Conservation (phyloP, 139 green algal genomes). For the Coelastrella sp. region DNA sequence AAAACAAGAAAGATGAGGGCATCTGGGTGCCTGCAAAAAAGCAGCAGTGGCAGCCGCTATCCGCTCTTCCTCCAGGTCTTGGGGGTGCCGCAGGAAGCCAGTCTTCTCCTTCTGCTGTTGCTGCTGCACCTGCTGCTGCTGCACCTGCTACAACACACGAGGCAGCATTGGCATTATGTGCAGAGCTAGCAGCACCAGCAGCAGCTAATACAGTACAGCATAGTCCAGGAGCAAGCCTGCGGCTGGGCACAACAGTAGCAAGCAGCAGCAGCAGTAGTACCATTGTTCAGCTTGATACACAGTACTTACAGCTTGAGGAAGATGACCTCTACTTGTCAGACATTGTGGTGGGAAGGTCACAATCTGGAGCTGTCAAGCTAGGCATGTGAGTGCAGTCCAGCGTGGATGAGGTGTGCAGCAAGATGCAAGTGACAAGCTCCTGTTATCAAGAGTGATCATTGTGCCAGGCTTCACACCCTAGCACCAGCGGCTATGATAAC, state of each 20-base stretch:
- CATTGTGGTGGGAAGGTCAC: not conserved
- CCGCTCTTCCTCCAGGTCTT: not conserved
- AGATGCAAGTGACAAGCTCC: not conserved
- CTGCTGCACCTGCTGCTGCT: not conserved
- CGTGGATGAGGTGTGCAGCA: not conserved
- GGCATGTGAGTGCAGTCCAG: not conserved
- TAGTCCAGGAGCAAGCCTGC: not conserved
- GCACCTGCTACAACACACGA: too few relatives aligned
- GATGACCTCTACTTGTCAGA: not conserved
- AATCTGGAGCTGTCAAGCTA: not conserved
- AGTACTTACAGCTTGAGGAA: not conserved
- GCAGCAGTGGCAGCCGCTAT: not conserved
- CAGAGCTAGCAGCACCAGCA: not conserved
- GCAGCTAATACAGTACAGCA: not conserved
- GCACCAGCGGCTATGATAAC: too few relatives aligned
- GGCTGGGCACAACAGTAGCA: not conserved
- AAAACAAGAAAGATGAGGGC: not conserved
- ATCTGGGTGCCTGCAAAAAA: not conserved
- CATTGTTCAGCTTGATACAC: not conserved
- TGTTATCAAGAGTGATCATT: too few relatives aligned
- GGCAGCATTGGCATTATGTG: not conserved
- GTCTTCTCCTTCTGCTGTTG: not conserved
- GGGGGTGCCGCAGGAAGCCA: not conserved
- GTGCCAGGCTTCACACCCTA: too few relatives aligned
- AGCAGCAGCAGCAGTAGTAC: slow-evolving; percentile 28